Percentiles rank a stretch among this genome's conserved stretches.
phyloP scores from a whole-genome alignment of 2,329 filamentous ascomycete genomes.

The Verticillium tricorpus region DNA sequence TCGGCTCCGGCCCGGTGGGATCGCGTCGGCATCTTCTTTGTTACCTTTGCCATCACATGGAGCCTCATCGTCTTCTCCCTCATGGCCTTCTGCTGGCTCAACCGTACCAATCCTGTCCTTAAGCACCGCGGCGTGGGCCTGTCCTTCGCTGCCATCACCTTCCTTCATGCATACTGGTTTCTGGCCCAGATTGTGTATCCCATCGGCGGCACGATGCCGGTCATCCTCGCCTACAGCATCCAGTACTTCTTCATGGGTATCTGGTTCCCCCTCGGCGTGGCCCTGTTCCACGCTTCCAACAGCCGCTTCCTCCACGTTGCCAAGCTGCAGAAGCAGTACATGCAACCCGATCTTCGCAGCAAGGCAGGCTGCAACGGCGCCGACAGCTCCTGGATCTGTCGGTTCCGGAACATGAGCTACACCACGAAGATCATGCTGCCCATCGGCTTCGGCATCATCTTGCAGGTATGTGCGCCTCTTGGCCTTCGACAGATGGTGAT shows the following conservation, averaged over 20 bases:
- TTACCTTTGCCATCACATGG: slow-evolving; percentile 21
- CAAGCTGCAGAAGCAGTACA: slow-evolving; percentile 16
- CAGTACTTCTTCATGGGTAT: slow-evolving; percentile 65
- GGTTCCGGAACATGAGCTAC: slow-evolving; percentile 29
- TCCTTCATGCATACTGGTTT: slow-evolving; percentile 33
- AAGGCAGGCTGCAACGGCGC: slow-evolving; percentile 19
- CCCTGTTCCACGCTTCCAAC: slow-evolving; percentile 61
- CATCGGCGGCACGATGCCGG: slow-evolving; percentile 33
- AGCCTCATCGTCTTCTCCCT: slow-evolving; percentile 25
- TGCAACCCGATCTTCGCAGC: slow-evolving; percentile 12
- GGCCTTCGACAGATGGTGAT: neutral
- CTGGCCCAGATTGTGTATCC: slow-evolving; percentile 37
- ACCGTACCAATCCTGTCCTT: slow-evolving; percentile 29
- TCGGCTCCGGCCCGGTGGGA: slow-evolving; percentile 20
- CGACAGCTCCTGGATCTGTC: slow-evolving; percentile 26
- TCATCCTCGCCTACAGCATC: slow-evolving; percentile 36
- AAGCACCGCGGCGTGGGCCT: slow-evolving; percentile 35
- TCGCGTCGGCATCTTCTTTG: slow-evolving; percentile 22
- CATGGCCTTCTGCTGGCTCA: slow-evolving; percentile 26
- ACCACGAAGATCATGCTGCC: slow-evolving; percentile 35
- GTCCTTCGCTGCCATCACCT: slow-evolving; percentile 33
- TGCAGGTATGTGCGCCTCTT: slow-evolving; percentile 35
- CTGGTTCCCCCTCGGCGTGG: slow-evolving; percentile 60
- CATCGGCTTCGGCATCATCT: slow-evolving; percentile 41
- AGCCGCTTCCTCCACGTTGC: slow-evolving; percentile 39